Conservation (phyloP, 73 alveolate genomes). For the Tetrahymena thermophila region DNA sequence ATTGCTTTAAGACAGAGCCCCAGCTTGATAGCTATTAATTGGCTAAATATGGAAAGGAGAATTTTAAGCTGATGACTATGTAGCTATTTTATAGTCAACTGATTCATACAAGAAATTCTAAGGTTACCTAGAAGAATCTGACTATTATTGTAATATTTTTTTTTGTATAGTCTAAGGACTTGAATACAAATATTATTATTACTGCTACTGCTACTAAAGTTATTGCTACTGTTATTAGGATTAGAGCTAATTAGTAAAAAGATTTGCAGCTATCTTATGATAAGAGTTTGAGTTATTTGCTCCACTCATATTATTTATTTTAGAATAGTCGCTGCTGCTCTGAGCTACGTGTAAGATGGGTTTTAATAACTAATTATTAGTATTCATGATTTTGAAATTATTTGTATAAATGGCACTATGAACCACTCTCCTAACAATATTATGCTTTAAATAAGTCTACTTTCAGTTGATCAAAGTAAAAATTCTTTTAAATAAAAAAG, state of each 20-base stretch:
- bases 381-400: neutral
- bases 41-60: neutral
- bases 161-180: neutral
- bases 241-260: neutral
- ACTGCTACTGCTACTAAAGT: neutral
- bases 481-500: neutral
- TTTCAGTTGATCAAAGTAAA: neutral
- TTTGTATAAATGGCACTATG: neutral
- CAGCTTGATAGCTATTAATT: neutral
- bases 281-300: neutral
- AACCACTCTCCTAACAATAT: neutral
- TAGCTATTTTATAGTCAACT: neutral
- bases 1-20: neutral
- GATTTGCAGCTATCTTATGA: neutral
- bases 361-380: neutral
- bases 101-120: neutral
- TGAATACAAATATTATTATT: neutral
- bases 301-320: neutral
- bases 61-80: neutral
- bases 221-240: neutral
- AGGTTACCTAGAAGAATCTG: neutral
- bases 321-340: neutral
- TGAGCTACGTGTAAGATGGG: neutral
- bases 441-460: neutral
- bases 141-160: neutral